Evolutionary conservation across 805 yeast species (phyloP).

Genomic region (Pichia ethanolica): DNA sequence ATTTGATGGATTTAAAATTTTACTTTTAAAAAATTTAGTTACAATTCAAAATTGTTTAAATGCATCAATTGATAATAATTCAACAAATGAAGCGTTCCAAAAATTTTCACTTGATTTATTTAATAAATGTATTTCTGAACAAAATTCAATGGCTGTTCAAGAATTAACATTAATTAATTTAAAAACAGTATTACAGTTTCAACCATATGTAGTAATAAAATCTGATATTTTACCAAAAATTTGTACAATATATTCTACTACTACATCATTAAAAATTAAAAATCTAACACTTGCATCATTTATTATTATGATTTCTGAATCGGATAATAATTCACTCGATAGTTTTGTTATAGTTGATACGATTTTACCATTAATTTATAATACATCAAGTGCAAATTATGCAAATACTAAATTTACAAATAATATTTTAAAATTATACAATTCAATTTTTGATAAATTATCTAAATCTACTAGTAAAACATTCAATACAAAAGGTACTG

Average conservation of each 20-base stretch:
- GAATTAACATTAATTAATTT: slow-evolving; percentile 27
- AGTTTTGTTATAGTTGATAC: slow-evolving; percentile 66
- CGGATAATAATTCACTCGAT: slow-evolving; percentile 51
- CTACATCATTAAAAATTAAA: slow-evolving; percentile 77
- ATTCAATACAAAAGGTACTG: slow-evolving; percentile 19
- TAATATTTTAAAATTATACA: slow-evolving; percentile 25
- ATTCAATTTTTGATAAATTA: slow-evolving; percentile 23
- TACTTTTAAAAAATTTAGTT: slow-evolving; percentile 25
- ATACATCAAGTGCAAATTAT: slow-evolving; percentile 27
- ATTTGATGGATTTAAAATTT: slow-evolving; percentile 25
- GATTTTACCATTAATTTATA: slow-evolving; percentile 63
- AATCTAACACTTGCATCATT: slow-evolving; percentile 58
- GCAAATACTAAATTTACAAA: slow-evolving; percentile 19
- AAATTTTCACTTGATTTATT: slow-evolving; percentile 26
- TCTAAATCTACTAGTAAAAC: slow-evolving; percentile 14
- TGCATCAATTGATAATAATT: slow-evolving; percentile 18
- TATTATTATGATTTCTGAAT: slow-evolving; percentile 38
- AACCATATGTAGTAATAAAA: slow-evolving; percentile 50
- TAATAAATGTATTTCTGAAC: slow-evolving; percentile 21
- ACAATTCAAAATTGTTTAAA: slow-evolving; percentile 23
- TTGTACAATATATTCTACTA: slow-evolving; percentile 68
- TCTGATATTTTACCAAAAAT: slow-evolving; percentile 68
- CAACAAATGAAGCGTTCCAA: slow-evolving; percentile 21
- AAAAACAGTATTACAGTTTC: slow-evolving; percentile 26
- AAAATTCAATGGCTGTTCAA: slow-evolving; percentile 21